Conservation (phyloP, 106 monocot genomes). For the Triglochin maritima region DNA sequence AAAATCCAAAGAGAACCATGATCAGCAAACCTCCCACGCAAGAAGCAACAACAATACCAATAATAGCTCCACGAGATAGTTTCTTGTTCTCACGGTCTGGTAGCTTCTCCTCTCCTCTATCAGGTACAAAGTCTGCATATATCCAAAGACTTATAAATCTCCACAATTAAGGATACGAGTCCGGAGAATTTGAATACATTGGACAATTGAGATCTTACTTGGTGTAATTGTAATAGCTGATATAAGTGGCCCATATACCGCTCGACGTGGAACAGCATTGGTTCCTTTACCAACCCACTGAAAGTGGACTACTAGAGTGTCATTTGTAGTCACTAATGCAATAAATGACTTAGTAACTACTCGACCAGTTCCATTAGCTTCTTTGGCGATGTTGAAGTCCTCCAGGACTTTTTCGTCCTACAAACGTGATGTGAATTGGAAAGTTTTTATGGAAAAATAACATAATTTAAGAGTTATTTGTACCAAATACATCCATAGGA, state of each 20-base stretch:
- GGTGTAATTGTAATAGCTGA: slow-evolving; percentile 21
- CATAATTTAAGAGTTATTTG: background rate
- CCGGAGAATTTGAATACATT: background rate
- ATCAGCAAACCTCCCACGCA: slow-evolving; percentile 1
- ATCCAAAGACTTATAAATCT: background rate
- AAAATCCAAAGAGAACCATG: slow-evolving; percentile 10
- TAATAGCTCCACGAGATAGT: slow-evolving; percentile 12
- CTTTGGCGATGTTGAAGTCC: slow-evolving; percentile 20
- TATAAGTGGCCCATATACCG: slow-evolving; percentile 24
- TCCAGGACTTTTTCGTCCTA: slow-evolving; percentile 7
- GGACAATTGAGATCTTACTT: slow-evolving; percentile 1
- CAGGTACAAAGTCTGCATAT: slow-evolving; percentile 4
- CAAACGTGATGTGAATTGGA: background rate
- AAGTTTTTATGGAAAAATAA: background rate
- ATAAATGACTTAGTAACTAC: slow-evolving; percentile 1
- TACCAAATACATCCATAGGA: background rate
- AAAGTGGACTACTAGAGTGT: slow-evolving; percentile 15
- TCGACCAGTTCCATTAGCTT: slow-evolving; percentile 16
- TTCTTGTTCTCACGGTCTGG: slow-evolving; percentile 2
- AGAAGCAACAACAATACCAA: slow-evolving; percentile 21
- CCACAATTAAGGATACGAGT: background rate
- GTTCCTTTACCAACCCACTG: slow-evolving; percentile 22
- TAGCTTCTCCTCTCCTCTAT: slow-evolving; percentile 4
- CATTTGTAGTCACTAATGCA: background rate
- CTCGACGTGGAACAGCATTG: slow-evolving; percentile 10